Percentiles rank a stretch among this genome's conserved stretches.
These are phyloP conservation scores for Termitomyces titanicus DNA, from an alignment of 768 basidiomycete genomes.

Conservation along the genomic window DNA sequence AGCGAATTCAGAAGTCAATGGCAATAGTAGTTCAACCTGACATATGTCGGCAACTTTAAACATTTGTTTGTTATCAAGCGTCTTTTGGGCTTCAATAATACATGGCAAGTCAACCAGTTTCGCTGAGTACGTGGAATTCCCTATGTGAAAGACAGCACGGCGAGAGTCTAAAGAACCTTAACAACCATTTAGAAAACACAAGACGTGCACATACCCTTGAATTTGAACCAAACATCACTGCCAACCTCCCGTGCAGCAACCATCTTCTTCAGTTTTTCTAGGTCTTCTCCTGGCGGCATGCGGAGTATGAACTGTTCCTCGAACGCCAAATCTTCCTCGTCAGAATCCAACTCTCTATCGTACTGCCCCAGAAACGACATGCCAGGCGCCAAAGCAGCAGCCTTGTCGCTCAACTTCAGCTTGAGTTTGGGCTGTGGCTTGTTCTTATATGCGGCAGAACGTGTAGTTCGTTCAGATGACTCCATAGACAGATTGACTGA, in stretches of 20 bases:
- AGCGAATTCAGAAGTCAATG: conserved; percentile 6
- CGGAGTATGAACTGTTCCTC: conserved; percentile 96
- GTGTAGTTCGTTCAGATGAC: conserved; percentile 49
- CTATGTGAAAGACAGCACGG: conserved; percentile 85
- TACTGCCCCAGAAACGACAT: conserved; percentile 89
- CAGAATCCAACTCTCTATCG: conserved; percentile 92
- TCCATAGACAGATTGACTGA: conserved; percentile 23
- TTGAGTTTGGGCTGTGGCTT: conserved; percentile 76
- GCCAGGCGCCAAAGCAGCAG: conserved; percentile 75
- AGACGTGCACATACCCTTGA: conserved; percentile 63
- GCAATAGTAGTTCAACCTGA: conserved; percentile 53
- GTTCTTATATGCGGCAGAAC: conserved; percentile 45
- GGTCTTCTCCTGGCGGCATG: conserved; percentile 82
- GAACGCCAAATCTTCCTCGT: conserved; percentile 91
- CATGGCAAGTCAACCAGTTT: conserved; percentile 97
- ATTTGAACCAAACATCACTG: conserved; percentile 95
- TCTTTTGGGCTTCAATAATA: conserved; percentile 93
- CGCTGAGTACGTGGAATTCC: conserved; percentile 74
- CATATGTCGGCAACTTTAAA: conserved; percentile 99
- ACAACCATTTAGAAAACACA: not conserved
- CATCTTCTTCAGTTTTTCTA: conserved; percentile 77
- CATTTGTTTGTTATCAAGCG: conserved; percentile 93
- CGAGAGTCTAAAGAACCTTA: conserved; percentile 67
- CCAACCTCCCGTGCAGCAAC: conserved; percentile 72
- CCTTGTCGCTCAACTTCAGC: conserved; percentile 82